Evolutionary conservation across 2,329 filamentous ascomycete species (phyloP).

Genomic region (Fusarium sp.): DNA sequence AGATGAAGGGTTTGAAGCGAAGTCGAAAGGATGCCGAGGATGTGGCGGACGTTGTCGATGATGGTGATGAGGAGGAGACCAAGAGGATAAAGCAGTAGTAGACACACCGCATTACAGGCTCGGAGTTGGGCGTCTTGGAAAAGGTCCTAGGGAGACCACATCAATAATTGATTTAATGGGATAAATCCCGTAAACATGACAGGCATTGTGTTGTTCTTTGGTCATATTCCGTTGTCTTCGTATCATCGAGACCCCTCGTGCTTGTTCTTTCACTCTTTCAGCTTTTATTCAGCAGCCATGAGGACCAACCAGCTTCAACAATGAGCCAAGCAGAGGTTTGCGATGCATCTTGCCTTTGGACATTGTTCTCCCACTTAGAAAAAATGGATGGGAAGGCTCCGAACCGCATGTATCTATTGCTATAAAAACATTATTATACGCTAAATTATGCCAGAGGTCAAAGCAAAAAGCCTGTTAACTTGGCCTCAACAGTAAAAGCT

Average conservation of each 20-base stretch:
- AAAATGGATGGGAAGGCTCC: neutral
- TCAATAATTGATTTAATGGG: conserved; percentile 49
- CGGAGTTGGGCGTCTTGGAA: conserved; percentile 52
- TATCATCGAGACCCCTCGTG: neutral
- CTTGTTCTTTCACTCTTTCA: neutral
- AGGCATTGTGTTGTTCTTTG: conserved; percentile 1
- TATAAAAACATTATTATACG: conserved; percentile 23
- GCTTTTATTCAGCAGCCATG: neutral
- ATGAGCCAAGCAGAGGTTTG: neutral
- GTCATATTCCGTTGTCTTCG: neutral
- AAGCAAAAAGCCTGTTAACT: neutral
- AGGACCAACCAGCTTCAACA: neutral
- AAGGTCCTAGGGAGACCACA: conserved; percentile 44
- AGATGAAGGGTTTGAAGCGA: conserved; percentile 99
- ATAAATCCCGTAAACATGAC: conserved; percentile 17
- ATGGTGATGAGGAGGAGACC: conserved; percentile 55
- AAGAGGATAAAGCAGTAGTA: conserved; percentile 54
- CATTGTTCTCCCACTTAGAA: neutral
- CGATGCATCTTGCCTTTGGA: neutral
- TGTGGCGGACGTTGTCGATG: conserved; percentile 59
- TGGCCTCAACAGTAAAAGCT: neutral
- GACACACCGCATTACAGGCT: conserved; percentile 38
- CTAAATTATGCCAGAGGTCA: conserved; percentile 14
- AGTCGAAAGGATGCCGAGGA: conserved; percentile 70
- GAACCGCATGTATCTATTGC: conserved; percentile 11